Conservation (phyloP, 179 eudicot genomes). For the Silene noctiflora region DNA sequence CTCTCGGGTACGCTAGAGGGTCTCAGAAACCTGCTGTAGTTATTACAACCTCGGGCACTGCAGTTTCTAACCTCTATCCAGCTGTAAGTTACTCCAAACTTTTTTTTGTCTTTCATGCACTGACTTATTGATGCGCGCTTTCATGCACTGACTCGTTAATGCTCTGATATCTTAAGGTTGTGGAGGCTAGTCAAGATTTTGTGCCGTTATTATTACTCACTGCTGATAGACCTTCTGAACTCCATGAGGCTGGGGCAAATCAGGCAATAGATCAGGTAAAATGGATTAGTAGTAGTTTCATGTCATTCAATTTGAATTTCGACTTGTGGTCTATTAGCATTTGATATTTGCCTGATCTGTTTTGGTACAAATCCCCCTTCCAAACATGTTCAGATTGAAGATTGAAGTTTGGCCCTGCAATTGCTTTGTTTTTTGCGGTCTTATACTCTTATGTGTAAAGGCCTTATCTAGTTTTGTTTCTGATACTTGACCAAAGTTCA, state of each 20-base stretch:
- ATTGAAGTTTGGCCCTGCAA: not conserved
- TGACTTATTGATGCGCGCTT: constrained; percentile 7
- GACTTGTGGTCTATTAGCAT: not conserved
- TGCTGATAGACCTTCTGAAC: constrained; percentile 95
- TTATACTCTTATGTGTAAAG: not conserved
- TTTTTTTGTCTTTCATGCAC: constrained; percentile 5
- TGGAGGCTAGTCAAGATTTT: constrained; percentile 96
- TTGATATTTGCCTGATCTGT: not conserved
- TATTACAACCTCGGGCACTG: constrained; percentile 95
- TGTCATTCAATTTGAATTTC: not conserved
- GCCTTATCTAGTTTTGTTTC: not conserved
- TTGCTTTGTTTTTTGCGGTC: not conserved
- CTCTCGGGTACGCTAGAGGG: constrained; percentile 93
- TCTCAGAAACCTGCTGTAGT: constrained; percentile 83
- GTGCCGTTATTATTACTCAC: constrained; percentile 82
- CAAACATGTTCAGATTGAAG: not conserved
- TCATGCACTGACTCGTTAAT: not conserved
- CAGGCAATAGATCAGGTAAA: constrained; percentile 93
- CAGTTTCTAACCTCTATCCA: constrained; percentile 91
- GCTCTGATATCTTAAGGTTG: constrained; percentile 51
- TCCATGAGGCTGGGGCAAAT: constrained; percentile 88
- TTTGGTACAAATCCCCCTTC: not conserved
- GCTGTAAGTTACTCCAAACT: constrained; percentile 61
- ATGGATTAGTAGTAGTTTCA: not conserved
- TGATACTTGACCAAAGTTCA: constrained; percentile 10